Conservation (phyloP, 169 alveolate species). For the Neospora caninum region DNA sequence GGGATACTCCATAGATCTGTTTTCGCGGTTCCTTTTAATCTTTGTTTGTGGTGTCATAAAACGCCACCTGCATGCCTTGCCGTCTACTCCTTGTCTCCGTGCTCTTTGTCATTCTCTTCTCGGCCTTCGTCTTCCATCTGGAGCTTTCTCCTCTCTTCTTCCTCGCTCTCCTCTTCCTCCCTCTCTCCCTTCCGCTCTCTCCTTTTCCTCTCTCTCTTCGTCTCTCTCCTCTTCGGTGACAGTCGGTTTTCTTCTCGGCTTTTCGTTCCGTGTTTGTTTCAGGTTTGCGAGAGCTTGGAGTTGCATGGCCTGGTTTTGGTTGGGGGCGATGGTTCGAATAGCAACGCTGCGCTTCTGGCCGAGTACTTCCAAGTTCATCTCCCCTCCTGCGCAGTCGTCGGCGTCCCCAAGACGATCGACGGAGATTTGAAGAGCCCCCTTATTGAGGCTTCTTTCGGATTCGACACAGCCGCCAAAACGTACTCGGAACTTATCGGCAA, state of each 20-base stretch:
- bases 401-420: conserved; percentile 99
- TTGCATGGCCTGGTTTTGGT: conserved; percentile 97
- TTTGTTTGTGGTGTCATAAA: too few relatives aligned
- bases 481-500: conserved; percentile 97
- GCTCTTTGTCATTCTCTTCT: not conserved
- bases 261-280: not conserved
- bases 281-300: conserved; percentile 87
- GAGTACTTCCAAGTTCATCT: conserved; percentile 89
- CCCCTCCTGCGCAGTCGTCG: conserved; percentile 86
- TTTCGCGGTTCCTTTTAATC: too few relatives aligned
- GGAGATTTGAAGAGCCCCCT: conserved; percentile 95
- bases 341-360: conserved; percentile 98
- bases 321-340: conserved; percentile 99
- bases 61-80: too few relatives aligned
- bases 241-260: not conserved
- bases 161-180: not conserved
- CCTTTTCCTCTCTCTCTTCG: not conserved
- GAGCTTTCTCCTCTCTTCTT: not conserved
- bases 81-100: too few relatives aligned
- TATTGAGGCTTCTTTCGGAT: conserved; percentile 97
- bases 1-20: too few relatives aligned
- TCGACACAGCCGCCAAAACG: conserved; percentile 98
- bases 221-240: not conserved
- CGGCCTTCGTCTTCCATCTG: too few relatives aligned
- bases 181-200: not conserved